phyloP scores from a whole-genome alignment of 441 rosid genomes.

The Corymbia citriodora region DNA sequence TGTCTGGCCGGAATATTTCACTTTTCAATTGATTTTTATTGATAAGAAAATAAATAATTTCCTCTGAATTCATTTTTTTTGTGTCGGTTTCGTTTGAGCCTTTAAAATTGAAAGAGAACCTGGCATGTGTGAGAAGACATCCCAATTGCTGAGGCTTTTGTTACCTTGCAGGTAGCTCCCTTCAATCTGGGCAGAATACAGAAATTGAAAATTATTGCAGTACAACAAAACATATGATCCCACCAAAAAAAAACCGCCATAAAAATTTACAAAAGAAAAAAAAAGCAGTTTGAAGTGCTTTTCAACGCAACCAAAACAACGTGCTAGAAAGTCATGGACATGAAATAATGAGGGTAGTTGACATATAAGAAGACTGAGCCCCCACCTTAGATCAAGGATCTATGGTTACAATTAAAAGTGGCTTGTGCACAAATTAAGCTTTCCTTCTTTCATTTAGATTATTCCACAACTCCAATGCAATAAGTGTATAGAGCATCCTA shows the following conservation, averaged over 20 bases:
- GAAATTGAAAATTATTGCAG: neutral
- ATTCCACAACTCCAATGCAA: neutral
- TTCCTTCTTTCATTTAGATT: neutral
- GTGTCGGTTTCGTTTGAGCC: neutral
- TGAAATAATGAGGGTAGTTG: neutral
- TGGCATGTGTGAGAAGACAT: constrained; percentile 5
- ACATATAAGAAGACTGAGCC: neutral
- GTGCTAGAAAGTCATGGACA: neutral
- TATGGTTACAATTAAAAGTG: neutral
- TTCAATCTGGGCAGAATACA: neutral
- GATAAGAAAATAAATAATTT: neutral
- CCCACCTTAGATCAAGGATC: neutral
- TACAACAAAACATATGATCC: neutral
- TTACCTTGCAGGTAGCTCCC: constrained; percentile 2
- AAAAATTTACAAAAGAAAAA: neutral
- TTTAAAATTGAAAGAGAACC: neutral
- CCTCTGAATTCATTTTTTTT: neutral
- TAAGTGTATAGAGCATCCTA: neutral
- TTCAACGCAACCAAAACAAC: neutral
- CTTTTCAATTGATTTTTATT: neutral
- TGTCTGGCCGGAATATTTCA: neutral
- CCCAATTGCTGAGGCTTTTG: constrained; percentile 18
- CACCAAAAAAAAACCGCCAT: neutral
- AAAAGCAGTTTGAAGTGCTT: neutral
- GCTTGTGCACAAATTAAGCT: neutral